These are phyloP conservation scores for Corylus americana DNA, from an alignment of 306 rosid genomes.

Conservation along the genomic window DNA sequence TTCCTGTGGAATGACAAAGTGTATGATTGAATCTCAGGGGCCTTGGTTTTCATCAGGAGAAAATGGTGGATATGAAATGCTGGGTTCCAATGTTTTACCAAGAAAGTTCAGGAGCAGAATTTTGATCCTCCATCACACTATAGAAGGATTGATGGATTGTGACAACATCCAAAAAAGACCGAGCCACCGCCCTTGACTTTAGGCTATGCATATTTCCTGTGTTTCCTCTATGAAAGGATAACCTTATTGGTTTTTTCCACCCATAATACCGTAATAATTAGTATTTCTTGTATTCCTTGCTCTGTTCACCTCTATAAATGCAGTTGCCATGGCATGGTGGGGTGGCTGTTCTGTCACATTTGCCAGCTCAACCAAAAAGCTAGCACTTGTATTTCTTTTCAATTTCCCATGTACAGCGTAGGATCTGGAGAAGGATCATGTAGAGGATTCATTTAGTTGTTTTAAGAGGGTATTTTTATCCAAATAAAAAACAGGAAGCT, in stretches of 20 bases:
- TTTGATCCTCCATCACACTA: conserved; percentile 34
- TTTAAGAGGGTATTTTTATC: too few relatives aligned
- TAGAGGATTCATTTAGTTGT: too few relatives aligned
- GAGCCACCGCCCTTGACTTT: conserved; percentile 13
- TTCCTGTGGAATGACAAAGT: conserved; percentile 48
- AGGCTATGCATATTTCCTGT: conserved; percentile 27
- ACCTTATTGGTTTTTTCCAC: conserved; percentile 26
- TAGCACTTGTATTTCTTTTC: conserved; percentile 31
- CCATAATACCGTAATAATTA: background rate
- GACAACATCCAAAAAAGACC: conserved; percentile 24
- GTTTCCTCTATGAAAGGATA: conserved; percentile 32
- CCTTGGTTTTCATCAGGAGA: conserved; percentile 44
- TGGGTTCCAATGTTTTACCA: conserved; percentile 33
- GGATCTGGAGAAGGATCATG: conserved; percentile 8
- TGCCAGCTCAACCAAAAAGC: conserved; percentile 29
- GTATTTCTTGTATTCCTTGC: background rate
- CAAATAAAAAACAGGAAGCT: too few relatives aligned
- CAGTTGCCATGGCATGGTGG: conserved; percentile 17
- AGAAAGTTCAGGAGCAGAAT: conserved; percentile 33
- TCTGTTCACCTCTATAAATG: too few relatives aligned
- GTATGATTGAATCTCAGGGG: conserved; percentile 66
- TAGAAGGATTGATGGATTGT: conserved; percentile 26
- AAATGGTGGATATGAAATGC: conserved; percentile 37
- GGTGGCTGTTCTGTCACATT: conserved; percentile 13
- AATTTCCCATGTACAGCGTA: conserved; percentile 45